Evolutionary conservation across 1,284 basidiomycete genomes (phyloP), one percentile per base, ranked within the genome.

Genomic region (Microbotryum intermedium): DNA sequence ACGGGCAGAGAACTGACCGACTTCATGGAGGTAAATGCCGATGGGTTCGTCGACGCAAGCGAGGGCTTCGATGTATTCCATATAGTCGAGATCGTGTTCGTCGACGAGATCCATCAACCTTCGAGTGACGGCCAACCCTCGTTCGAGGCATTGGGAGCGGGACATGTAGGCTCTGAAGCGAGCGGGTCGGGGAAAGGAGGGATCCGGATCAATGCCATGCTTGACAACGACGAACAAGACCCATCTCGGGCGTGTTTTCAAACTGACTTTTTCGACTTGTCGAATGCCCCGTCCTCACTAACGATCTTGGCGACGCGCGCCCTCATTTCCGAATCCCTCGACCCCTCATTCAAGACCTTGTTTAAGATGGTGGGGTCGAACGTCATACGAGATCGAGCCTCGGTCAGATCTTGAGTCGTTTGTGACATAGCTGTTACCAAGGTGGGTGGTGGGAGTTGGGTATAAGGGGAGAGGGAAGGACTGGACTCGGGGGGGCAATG

Each of bases 191-290:
- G 10, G 11, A 23, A 13, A 25, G 25, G 28, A 53, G 20, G 29
- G 9, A 54, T 42, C 49, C n/a, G n/a, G 34, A 16, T 39, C 34
- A 39, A 6, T 39, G 2, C 18, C 34, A 39, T 39, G 4, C 34
- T 62, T 71, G 57, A 61, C 57, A 62, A 73, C 60, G 53, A 67
- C 72, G 28, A n/a, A n/a, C n/a, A n/a, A n/a, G n/a, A n/a, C n/a
- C n/a, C n/a, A n/a, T n/a, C n/a, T n/a, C n/a, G n/a, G 58, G 49
- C 18, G 67, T 64, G 62, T 72, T 72, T 61, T 70, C 4, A 10
- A n/a, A 29, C 72, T 50, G 63, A 83, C 84, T 80, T 80, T 57
- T 77, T 72, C 0, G 79, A 76, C 72, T 86, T 87, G 73, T 85
- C 81, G 64, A 89, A 87, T 4, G 77, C 73, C 0, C 81, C 79